A percentile compares a stretch with the other conserved stretches of the same genome.
These are phyloP conservation scores for Solanum lignicaule DNA, from an alignment of 257 asterid species.

Conservation along the genomic window DNA sequence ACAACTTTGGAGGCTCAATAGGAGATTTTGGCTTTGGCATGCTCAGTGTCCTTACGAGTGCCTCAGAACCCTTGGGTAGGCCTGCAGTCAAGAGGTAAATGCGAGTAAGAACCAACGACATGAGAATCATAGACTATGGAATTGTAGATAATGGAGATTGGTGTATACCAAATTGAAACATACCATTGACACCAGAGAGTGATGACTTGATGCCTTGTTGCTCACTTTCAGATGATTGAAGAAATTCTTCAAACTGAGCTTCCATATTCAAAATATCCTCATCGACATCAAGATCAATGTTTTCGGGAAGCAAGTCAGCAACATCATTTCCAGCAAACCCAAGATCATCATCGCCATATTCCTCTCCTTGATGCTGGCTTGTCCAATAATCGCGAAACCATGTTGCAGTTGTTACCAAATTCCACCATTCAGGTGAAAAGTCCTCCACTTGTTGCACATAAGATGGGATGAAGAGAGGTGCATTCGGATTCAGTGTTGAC, in stretches of 20 bases:
- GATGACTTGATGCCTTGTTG: slow-evolving; percentile 16
- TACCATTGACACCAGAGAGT: slow-evolving; percentile 14
- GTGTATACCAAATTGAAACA: slow-evolving; percentile 24
- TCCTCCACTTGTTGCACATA: slow-evolving; percentile 89
- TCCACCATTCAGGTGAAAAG: slow-evolving; percentile 96
- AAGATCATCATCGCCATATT: slow-evolving; percentile 24
- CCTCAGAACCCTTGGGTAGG: slow-evolving; percentile 21
- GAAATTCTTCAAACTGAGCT: slow-evolving; percentile 83
- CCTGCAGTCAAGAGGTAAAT: slow-evolving; percentile 12
- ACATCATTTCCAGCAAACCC: slow-evolving; percentile 20
- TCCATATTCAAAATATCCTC: slow-evolving; percentile 81
- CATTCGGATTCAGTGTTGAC: slow-evolving; percentile 78
- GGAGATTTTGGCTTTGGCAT: slow-evolving; percentile 21
- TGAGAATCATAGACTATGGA: background rate
- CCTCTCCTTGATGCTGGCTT: slow-evolving; percentile 58
- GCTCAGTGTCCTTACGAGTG: slow-evolving; percentile 32
- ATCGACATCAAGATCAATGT: slow-evolving; percentile 71
- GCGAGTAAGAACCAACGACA: background rate
- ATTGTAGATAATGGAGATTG: background rate
- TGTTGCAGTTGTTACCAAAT: slow-evolving; percentile 63
- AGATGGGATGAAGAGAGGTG: slow-evolving; percentile 72
- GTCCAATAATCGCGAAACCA: slow-evolving; percentile 86
- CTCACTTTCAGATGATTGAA: slow-evolving; percentile 41
- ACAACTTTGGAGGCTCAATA: slow-evolving; percentile 27
- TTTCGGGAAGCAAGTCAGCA: slow-evolving; percentile 57